Evolutionary conservation across 768 basidiomycete species (phyloP).

Genomic region (Termitomyces sp.): DNA sequence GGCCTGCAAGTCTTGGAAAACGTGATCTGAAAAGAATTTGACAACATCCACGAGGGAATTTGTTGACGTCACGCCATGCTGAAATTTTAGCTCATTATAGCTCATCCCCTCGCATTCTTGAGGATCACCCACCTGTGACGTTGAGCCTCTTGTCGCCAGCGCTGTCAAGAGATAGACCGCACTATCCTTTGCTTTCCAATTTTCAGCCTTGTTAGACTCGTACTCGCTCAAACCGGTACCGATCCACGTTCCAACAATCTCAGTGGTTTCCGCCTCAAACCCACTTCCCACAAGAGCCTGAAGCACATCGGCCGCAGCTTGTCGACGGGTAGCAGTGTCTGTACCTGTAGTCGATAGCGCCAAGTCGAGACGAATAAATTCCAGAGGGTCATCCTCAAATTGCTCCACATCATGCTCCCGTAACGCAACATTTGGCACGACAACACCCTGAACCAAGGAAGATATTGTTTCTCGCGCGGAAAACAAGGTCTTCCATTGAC

Average conservation of each 20-base stretch:
- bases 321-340: constrained; percentile 81
- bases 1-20: constrained; percentile 81
- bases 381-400: constrained; percentile 96
- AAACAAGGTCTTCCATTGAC: constrained; percentile 77
- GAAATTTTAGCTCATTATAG: constrained; percentile 2
- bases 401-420: constrained; percentile 89
- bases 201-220: constrained; percentile 46
- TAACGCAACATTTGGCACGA: constrained; percentile 88
- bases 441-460: constrained; percentile 81
- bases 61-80: constrained; percentile 92
- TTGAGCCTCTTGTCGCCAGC: constrained; percentile 85
- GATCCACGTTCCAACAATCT: constrained; percentile 85
- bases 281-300: constrained; percentile 82
- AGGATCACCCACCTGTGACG: constrained; percentile 55
- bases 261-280: constrained; percentile 81
- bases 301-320: constrained; percentile 94
- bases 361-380: constrained; percentile 87
- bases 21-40: constrained; percentile 90
- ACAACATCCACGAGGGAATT: constrained; percentile 92
- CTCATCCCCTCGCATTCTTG: neutral
- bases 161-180: constrained; percentile 94
- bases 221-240: constrained; percentile 68
- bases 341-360: constrained; percentile 55
- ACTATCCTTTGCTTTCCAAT: constrained; percentile 91
- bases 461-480: constrained; percentile 77